Evolutionary conservation across 495 filamentous ascomycete genomes (phyloP).

Genomic region (Astrothelium subdiscretum): DNA sequence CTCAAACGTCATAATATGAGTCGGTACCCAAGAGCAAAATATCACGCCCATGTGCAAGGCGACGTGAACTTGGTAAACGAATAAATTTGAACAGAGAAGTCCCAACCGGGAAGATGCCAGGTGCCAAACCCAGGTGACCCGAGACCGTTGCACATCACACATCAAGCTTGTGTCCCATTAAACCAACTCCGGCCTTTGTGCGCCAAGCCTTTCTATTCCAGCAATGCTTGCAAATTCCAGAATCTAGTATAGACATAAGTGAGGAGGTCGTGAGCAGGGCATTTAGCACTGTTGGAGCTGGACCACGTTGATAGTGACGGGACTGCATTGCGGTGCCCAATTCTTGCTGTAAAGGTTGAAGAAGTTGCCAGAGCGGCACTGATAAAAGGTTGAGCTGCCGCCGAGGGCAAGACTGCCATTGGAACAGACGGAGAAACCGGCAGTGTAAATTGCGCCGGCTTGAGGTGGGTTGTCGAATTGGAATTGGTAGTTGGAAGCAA

Average conservation of each 20-base stretch:
- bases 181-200: neutral
- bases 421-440: constrained; percentile 50
- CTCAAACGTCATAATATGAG: too few relatives aligned
- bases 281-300: neutral
- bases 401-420: constrained; percentile 52
- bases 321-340: constrained; percentile 24
- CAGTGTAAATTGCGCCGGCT: constrained; percentile 50
- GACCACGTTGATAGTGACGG: constrained; percentile 16
- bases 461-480: constrained; percentile 66
- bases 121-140: neutral
- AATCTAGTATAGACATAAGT: neutral
- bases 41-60: too few relatives aligned
- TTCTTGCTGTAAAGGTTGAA: constrained; percentile 25
- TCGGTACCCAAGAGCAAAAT: too few relatives aligned
- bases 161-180: neutral
- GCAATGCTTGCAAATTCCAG: neutral
- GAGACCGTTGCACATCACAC: neutral
- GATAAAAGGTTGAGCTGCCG: constrained; percentile 47
- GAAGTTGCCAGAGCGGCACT: constrained; percentile 49
- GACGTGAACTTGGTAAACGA: too few relatives aligned
- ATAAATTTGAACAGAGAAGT: neutral
- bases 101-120: neutral
- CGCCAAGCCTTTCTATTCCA: neutral
- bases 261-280: neutral
- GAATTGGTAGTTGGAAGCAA: constrained; percentile 62